phyloP scores from a whole-genome alignment of 1,284 basidiomycete genomes.

The Leccinum subrobustum region DNA sequence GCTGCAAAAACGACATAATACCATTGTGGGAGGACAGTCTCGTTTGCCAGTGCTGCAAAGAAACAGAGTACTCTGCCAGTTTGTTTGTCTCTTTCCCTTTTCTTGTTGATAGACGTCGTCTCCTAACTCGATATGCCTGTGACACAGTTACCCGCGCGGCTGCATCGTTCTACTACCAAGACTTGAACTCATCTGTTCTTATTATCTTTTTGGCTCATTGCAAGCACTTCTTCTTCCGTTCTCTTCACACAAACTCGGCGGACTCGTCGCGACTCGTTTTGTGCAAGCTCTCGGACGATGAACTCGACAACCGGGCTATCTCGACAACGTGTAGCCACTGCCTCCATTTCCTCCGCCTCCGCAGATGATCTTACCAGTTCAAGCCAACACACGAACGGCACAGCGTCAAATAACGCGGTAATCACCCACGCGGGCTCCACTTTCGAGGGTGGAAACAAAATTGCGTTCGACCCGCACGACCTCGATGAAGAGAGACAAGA shows the following conservation, averaged over 20 bases:
- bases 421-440: slow-evolving; percentile 68
- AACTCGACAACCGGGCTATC: slow-evolving; percentile 48
- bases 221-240: not conserved
- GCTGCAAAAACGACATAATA: too few species aligned
- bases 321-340: slow-evolving; percentile 49
- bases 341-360: slow-evolving; percentile 36
- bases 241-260: not conserved
- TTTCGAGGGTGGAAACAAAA: slow-evolving; percentile 78
- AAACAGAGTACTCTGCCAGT: too few species aligned
- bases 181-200: slow-evolving; percentile 1
- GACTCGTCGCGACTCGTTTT: slow-evolving; percentile 13
- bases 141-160: too few species aligned
- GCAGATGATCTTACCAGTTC: slow-evolving; percentile 35
- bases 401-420: slow-evolving; percentile 29
- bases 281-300: slow-evolving; percentile 35
- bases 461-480: slow-evolving; percentile 95
- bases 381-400: slow-evolving; percentile 31
- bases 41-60: too few species aligned
- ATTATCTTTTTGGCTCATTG: slow-evolving; percentile 5
- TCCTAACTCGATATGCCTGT: too few species aligned
- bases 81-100: too few species aligned
- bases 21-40: too few species aligned
- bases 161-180: too few species aligned
- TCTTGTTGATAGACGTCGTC: too few species aligned
- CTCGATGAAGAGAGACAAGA: slow-evolving; percentile 78